These are phyloP conservation scores for Agapanthus africanus DNA, from an alignment of 106 monocot genomes.

Conservation along the genomic window DNA sequence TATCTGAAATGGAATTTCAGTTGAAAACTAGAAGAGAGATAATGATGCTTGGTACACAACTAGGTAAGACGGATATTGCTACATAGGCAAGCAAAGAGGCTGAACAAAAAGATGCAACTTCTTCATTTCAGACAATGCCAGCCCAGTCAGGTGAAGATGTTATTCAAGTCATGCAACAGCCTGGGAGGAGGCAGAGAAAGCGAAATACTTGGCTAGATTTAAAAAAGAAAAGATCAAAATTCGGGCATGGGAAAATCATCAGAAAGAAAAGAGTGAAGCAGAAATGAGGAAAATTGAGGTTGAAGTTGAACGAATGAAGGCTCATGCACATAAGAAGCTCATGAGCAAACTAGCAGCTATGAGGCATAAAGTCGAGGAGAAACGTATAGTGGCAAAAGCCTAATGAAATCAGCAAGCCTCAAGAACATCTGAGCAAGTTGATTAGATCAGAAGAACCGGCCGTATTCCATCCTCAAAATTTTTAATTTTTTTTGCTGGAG, in stretches of 20 bases:
- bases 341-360: constrained; percentile 36
- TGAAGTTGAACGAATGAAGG: constrained; percentile 50
- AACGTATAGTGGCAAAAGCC: constrained; percentile 39
- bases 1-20: constrained; percentile 68
- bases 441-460: constrained; percentile 47
- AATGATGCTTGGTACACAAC: constrained; percentile 70
- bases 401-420: constrained; percentile 39
- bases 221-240: constrained; percentile 45
- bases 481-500: constrained; percentile 45
- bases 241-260: constrained; percentile 53
- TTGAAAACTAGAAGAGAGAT: constrained; percentile 86
- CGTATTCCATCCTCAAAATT: constrained; percentile 40
- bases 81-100: constrained; percentile 92
- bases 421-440: constrained; percentile 35
- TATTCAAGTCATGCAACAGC: constrained; percentile 68
- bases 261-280: constrained; percentile 47
- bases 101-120: constrained; percentile 29
- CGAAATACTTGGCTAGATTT: constrained; percentile 79
- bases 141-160: too few species aligned
- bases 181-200: constrained; percentile 94
- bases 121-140: constrained; percentile 21
- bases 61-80: constrained; percentile 85
- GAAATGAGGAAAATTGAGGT: constrained; percentile 59
- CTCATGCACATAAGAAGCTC: constrained; percentile 34
- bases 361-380: constrained; percentile 46